Base-by-base conservation (phyloP, 129 eudicot species). In the Centella asiatica region DNA sequence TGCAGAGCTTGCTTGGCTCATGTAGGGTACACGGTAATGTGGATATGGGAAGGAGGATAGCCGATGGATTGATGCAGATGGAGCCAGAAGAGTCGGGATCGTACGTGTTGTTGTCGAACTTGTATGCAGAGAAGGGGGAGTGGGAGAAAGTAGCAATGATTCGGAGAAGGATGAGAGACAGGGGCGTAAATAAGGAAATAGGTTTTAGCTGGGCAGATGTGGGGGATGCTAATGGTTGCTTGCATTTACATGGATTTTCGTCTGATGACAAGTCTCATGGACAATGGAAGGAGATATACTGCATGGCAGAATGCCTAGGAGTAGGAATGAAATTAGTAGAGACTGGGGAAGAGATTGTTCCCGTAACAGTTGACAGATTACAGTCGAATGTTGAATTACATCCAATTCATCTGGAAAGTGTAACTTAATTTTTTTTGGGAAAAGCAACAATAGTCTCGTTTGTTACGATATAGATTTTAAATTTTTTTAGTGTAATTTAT, bases 201-300 rank as follows among this genome's bases (percentile, higher is more conserved):
- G 96, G 99, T 40, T 74, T 81, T 44, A 92, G 99, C 69, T 87
- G 99, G 99, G 99, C 72, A 0, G 99, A 92, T 66, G 88, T 76
- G 4, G 85, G 89, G 60, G 45, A 66, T 17, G 57, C 34, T 45
- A 74, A 59, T 19, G 82, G 71, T 33, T 61, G 81, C 20, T 31
- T 62, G 29, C 26, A 32, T 39, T 55, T 73, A 47, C 96, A 84
- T 67, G 85, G 75, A 20, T 93, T 87, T 62, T 87, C 92, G 10
- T 87, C 95, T 0, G 99, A 75, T 39, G 99, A 87, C 58, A 85
- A 62, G 59, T 76, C 92, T 13, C 99, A 93, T 62, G 76, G 79
- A 2, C 51, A 29, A 68, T 73, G 85, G 25, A 75, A 67, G 64
- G 96, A 87, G 71, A 87, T 93, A 55, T 87, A 72, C 79, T n/a